Evolutionary conservation across 1,139 yeast genomes (phyloP).

Genomic region (Nakaseomyces bracarensis): DNA sequence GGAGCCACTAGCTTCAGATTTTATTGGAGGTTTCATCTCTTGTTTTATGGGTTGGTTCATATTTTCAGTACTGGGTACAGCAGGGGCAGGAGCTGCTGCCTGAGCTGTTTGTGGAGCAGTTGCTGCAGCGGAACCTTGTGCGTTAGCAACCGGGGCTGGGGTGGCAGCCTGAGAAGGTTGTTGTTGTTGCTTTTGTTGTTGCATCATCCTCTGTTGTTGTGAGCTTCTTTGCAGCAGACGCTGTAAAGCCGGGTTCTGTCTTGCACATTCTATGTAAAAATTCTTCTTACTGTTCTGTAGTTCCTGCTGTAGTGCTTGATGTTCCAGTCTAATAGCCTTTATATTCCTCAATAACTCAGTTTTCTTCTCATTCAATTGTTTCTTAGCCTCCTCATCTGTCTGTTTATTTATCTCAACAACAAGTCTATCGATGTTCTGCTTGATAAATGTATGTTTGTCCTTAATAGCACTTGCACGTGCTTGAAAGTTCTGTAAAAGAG

Average conservation of each 20-base stretch:
- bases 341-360: slow-evolving; percentile 24
- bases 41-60: slow-evolving; percentile 12
- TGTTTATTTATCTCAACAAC: slow-evolving; percentile 27
- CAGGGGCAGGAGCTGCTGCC: slow-evolving; percentile 11
- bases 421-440: slow-evolving; percentile 28
- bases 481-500: slow-evolving; percentile 30
- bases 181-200: slow-evolving; percentile 19
- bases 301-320: slow-evolving; percentile 24
- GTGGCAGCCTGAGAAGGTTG: slow-evolving; percentile 15
- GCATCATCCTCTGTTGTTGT: slow-evolving; percentile 24
- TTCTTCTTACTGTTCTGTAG: slow-evolving; percentile 28
- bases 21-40: slow-evolving; percentile 7
- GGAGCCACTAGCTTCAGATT: not conserved
- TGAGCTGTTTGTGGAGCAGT: slow-evolving; percentile 1
- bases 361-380: slow-evolving; percentile 27
- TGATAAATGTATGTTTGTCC: slow-evolving; percentile 28
- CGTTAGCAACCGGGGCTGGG: slow-evolving; percentile 8
- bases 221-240: slow-evolving; percentile 26
- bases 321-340: slow-evolving; percentile 23
- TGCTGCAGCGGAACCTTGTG: slow-evolving; percentile 8
- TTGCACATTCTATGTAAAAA: slow-evolving; percentile 32
- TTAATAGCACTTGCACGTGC: slow-evolving; percentile 27
- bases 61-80: slow-evolving; percentile 18
- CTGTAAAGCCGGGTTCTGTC: slow-evolving; percentile 29
- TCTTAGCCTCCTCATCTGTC: slow-evolving; percentile 22